Evolutionary conservation across 306 rosid genomes (phyloP).

Genomic region (Prinsepia uniflora): DNA sequence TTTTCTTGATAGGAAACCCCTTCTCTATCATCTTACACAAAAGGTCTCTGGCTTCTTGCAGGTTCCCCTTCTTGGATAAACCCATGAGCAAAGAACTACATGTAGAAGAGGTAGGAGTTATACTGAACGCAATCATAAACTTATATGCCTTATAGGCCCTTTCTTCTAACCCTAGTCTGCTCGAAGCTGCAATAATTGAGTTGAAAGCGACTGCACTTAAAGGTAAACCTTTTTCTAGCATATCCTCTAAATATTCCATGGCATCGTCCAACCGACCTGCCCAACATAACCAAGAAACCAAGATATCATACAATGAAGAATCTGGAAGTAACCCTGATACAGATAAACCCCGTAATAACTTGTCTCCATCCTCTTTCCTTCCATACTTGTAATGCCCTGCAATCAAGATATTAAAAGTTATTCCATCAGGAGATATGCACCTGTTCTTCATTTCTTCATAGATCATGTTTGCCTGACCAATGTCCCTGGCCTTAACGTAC

Average conservation of each 20-base stretch:
- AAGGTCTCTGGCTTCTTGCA: conserved; percentile 56
- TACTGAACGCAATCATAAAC: conserved; percentile 42
- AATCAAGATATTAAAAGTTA: conserved; percentile 72
- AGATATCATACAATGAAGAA: conserved; percentile 44
- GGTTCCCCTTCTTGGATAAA: conserved; percentile 55
- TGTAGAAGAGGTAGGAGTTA: conserved; percentile 61
- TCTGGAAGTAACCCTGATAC: conserved; percentile 36
- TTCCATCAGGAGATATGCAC: conserved; percentile 51
- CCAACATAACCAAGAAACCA: conserved; percentile 64
- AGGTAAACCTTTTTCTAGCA: conserved; percentile 63
- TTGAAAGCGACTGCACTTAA: conserved; percentile 60
- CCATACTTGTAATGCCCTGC: conserved; percentile 66
- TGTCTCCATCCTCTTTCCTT: conserved; percentile 50
- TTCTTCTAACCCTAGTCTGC: conserved; percentile 56
- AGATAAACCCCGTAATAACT: conserved; percentile 41
- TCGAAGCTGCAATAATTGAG: conserved; percentile 61
- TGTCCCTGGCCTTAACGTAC: conserved; percentile 68
- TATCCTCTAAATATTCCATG: conserved; percentile 39
- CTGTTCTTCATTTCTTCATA: conserved; percentile 62
- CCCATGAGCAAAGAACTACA: conserved; percentile 62
- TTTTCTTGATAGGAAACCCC: conserved; percentile 54
- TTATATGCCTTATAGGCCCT: conserved; percentile 53
- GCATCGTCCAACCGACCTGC: conserved; percentile 57
- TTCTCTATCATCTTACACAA: conserved; percentile 52
- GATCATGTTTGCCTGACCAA: conserved; percentile 57